Conservation (phyloP, 1,139 yeast genomes). For the Diutina pseudorugosa region DNA sequence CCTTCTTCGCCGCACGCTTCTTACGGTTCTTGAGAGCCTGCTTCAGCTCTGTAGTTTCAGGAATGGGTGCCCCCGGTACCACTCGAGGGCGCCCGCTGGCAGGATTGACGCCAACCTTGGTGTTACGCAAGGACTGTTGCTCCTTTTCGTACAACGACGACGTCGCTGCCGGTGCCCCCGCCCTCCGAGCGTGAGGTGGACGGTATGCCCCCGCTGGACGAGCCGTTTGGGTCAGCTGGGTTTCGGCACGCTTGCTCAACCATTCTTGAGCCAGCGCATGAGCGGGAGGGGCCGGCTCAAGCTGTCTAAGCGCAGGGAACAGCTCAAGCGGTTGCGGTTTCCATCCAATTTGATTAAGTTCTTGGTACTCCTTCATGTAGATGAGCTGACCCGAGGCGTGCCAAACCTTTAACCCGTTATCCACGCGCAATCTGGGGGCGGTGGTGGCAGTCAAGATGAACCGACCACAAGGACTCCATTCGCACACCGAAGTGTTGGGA, state of each 20-base stretch:
- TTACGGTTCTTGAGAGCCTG: conserved; percentile 65
- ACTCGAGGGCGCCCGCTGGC: neutral
- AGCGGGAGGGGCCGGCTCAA: conserved; percentile 51
- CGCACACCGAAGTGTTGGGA: conserved; percentile 86
- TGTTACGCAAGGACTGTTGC: conserved; percentile 15
- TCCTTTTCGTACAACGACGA: conserved; percentile 50
- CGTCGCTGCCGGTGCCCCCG: conserved; percentile 22
- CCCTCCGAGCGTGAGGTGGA: conserved; percentile 86
- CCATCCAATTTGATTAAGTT: conserved; percentile 78
- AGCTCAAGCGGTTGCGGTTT: conserved; percentile 54
- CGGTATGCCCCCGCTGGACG: conserved; percentile 75
- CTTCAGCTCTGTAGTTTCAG: conserved; percentile 37
- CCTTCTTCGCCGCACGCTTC: conserved; percentile 62
- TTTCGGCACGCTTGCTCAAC: conserved; percentile 28
- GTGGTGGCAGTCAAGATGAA: conserved; percentile 92
- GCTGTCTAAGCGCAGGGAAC: conserved; percentile 47
- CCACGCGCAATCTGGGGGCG: conserved; percentile 92
- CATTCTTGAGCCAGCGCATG: conserved; percentile 57
- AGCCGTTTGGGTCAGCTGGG: conserved; percentile 8
- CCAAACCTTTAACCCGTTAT: conserved; percentile 91
- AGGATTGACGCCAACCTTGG: conserved; percentile 4
- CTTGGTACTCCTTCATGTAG: conserved; percentile 67
- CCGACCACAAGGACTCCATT: conserved; percentile 98
- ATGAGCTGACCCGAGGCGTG: conserved; percentile 78
- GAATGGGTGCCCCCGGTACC: conserved; percentile 35